Percentiles rank a stretch among this genome's conserved stretches.
These are phyloP conservation scores for Metschnikowia shivogae DNA, from an alignment of 805 yeast species.

Conservation along the genomic window DNA sequence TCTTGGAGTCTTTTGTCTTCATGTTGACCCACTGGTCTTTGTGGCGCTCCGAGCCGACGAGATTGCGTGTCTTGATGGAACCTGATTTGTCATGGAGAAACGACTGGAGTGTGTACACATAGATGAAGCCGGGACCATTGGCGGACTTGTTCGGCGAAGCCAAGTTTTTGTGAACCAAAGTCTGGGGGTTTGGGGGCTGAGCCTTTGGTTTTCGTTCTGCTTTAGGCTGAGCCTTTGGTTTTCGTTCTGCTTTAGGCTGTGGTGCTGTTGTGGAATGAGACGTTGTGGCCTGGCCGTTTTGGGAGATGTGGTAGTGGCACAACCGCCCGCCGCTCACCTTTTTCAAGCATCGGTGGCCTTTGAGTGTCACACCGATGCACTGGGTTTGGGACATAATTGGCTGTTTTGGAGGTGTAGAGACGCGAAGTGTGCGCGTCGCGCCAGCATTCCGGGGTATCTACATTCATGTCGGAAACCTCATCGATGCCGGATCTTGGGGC, in stretches of 20 bases:
- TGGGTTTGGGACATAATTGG: constrained; percentile 11
- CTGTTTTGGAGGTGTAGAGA: too few relatives aligned
- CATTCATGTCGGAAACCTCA: too few relatives aligned
- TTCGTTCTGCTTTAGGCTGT: too few relatives aligned
- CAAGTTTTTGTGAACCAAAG: neutral
- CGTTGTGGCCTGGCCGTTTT: neutral
- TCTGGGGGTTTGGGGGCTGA: neutral
- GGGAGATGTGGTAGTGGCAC: constrained; percentile 14
- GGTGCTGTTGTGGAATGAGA: neutral
- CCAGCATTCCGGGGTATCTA: too few relatives aligned
- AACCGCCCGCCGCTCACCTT: constrained; percentile 10
- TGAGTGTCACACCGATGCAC: constrained; percentile 14
- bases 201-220: neutral
- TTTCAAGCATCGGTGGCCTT: constrained; percentile 14
- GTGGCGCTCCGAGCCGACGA: constrained; percentile 15
- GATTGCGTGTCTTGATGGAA: constrained; percentile 38
- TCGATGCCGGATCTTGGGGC: too few relatives aligned
- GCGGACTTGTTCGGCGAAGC: constrained; percentile 1
- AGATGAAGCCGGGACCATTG: constrained; percentile 39
- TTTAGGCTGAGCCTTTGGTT: too few relatives aligned
- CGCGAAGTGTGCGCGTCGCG: neutral
- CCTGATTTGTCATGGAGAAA: constrained; percentile 28
- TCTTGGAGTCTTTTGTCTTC: constrained; percentile 33
- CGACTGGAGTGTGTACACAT: constrained; percentile 46
- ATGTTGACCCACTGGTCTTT: constrained; percentile 29